Evolutionary conservation across 306 rosid genomes (phyloP), one percentile per base, ranked within the genome.

Genomic region (Gastrolobium villosum): DNA sequence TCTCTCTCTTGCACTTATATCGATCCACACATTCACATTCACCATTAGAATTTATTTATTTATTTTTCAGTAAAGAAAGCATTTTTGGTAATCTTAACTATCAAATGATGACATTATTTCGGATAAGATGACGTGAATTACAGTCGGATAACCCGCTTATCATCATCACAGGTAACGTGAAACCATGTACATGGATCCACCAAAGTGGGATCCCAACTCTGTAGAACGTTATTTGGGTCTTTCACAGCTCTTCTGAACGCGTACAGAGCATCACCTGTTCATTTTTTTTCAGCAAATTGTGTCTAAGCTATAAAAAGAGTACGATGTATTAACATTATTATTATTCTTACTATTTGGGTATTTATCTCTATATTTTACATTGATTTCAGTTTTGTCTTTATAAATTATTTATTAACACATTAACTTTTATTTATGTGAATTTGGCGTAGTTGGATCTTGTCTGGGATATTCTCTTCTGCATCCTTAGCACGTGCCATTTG

Each of bases 161-260:
- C 84, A 26, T 45, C 28, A 34, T 94, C 97, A 50, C 98, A 94
- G 41, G 97, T 90, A 60, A 93, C 92, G 79, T 91, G 98, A 60
- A 93, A 93, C 98, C 98, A 93, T 62, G 98, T 93, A 53, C 98
- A 94, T 3, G 98, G 97, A 87, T 94, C 96, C 20, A 94, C 97
- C 60, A 90, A 72, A 57, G 91, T 94, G 2, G 96, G 97, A 88
- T 94, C 98, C 98, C 98, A 94, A 63, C 97, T 94, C 77, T 82
- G 78, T 13, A 94, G 83, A 20, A 88, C 97, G 59, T 81, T 77
- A 28, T 85, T 87, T 35, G 98, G 94, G 82, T 94, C 97, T 72
- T 82, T 83, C 70, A 89, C 91, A 35, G 88, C 84, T 75, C 87
- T 91, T 82, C 97, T 93, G 83, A 93, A 80, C 3, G 92, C 91